Conservation (phyloP, 345 rosid species). For the Melaleuca quinquenervia region DNA sequence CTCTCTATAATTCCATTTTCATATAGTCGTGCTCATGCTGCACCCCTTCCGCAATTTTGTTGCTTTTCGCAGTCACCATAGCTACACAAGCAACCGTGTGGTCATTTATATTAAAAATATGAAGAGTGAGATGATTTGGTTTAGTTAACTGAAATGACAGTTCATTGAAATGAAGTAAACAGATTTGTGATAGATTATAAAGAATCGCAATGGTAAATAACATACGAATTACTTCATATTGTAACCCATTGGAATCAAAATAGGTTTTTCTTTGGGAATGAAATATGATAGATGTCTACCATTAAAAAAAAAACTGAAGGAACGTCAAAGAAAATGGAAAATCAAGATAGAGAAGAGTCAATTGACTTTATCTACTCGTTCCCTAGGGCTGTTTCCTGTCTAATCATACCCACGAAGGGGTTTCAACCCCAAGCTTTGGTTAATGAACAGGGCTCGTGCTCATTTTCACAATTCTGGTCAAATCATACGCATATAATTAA, state of each 20-base stretch:
- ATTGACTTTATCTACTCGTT: not conserved
- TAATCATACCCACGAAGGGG: not conserved
- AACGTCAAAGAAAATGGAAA: not conserved
- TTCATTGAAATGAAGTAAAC: not conserved
- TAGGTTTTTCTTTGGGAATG: not conserved
- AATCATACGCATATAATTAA: not conserved
- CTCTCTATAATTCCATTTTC: accelerated
- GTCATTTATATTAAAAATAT: accelerated
- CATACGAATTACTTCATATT: not conserved
- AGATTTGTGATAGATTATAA: not conserved
- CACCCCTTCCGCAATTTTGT: too few relatives aligned
- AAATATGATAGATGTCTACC: not conserved
- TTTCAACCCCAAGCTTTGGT: not conserved
- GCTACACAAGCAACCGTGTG: not conserved
- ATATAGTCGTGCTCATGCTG: accelerated
- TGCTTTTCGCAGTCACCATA: not conserved
- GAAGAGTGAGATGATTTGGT: not conserved
- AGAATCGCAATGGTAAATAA: not conserved
- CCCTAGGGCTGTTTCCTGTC: not conserved
- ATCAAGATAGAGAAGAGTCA: not conserved
- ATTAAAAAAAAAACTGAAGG: not conserved
- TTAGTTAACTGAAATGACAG: not conserved
- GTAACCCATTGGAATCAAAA: not conserved
- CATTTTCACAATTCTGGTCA: not conserved
- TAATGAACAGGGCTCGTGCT: not conserved